Evolutionary conservation across 345 rosid genomes (phyloP).

Genomic region (Gossypium mustelinum): DNA sequence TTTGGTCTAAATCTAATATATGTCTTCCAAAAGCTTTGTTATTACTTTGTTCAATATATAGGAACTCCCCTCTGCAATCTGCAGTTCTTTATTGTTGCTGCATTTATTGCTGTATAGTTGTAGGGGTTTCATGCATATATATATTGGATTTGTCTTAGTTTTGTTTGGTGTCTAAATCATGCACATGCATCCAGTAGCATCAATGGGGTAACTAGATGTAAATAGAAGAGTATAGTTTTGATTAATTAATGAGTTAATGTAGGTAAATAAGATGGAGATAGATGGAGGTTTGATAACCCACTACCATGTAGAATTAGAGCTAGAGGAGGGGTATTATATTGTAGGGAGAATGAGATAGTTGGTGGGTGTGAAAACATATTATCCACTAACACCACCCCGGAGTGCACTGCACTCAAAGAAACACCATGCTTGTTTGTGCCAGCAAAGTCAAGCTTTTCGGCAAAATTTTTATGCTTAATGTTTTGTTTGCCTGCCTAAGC

Average conservation of each 20-base stretch:
- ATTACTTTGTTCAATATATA: not conserved
- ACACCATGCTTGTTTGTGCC: slow-evolving; percentile 50
- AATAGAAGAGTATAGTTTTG: not conserved
- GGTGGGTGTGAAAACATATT: slow-evolving; percentile 28
- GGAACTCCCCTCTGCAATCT: not conserved
- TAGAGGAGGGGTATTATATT: no score
- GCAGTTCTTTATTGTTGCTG: not conserved
- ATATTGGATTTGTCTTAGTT: not conserved
- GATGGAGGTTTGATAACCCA: not conserved
- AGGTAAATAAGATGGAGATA: not conserved
- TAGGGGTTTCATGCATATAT: slow-evolving; percentile 12
- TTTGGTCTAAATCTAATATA: not conserved
- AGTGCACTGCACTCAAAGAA: slow-evolving; percentile 93
- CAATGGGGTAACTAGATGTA: not conserved
- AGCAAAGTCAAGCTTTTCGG: slow-evolving; percentile 92
- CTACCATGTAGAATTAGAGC: not conserved
- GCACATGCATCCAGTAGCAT: not conserved
- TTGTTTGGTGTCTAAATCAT: not conserved
- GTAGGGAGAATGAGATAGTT: not conserved
- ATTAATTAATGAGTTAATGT: not conserved
- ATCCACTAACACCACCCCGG: slow-evolving; percentile 32
- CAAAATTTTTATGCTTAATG: slow-evolving; percentile 29
- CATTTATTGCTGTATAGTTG: not conserved
- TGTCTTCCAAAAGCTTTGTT: not conserved
- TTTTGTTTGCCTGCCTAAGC: slow-evolving; percentile 19